phyloP scores from a whole-genome alignment of 441 rosid genomes.

The Melastoma candidum region DNA sequence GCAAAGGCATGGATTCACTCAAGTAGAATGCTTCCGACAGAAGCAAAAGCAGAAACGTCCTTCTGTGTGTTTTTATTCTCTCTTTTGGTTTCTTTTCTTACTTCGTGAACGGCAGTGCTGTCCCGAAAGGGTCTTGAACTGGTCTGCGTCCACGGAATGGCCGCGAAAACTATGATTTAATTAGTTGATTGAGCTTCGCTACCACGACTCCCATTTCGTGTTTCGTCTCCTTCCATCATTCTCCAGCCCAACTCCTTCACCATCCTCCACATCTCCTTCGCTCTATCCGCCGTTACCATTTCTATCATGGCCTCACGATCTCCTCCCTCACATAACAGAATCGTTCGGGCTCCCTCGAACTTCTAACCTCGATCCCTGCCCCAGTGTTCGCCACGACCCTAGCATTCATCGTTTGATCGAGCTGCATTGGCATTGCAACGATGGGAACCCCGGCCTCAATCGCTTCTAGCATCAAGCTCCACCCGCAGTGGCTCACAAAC shows the following conservation, averaged over 20 bases:
- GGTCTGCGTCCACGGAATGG: background rate
- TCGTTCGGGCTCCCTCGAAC: too few species aligned
- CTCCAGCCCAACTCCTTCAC: background rate
- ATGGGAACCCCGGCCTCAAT: too few species aligned
- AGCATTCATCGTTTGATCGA: too few species aligned
- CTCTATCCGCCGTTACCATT: background rate
- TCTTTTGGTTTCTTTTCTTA: too few species aligned
- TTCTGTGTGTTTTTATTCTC: background rate
- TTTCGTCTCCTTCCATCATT: conserved; percentile 3
- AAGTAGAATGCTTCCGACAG: conserved; percentile 5
- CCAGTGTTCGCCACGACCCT: too few species aligned
- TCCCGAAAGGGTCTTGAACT: too few species aligned
- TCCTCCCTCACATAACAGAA: background rate
- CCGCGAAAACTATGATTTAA: background rate
- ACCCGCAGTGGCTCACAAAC: too few species aligned
- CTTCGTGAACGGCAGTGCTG: too few species aligned
- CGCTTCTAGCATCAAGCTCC: too few species aligned
- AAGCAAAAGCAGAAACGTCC: background rate
- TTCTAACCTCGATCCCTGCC: too few species aligned
- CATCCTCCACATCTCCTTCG: background rate
- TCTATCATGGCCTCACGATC: background rate
- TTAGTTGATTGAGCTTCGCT: conserved; percentile 2
- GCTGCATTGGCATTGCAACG: too few species aligned
- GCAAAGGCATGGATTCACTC: conserved; percentile 52
- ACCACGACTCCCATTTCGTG: conserved; percentile 3